Evolutionary conservation across 1,284 basidiomycete species (phyloP), one percentile per base, ranked within the genome.

Genomic region (Ganoderma sinense): DNA sequence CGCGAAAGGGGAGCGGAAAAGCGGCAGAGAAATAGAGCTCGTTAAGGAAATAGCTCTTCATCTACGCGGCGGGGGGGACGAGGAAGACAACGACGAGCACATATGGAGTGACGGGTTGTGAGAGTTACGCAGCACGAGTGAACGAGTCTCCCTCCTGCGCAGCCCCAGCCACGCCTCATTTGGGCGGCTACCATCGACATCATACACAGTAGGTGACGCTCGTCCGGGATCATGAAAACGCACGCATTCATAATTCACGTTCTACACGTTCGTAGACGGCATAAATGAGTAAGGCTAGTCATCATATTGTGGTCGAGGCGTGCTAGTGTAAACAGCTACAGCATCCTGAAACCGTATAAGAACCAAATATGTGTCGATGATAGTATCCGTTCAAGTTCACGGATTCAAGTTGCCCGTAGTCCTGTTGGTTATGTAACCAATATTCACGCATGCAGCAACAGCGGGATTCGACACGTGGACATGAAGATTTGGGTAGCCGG

Each of bases 1-100:
- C 82, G 39, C 81, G 70, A 78, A 81, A 75, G 71, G 82, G 74
- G 75, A 82, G 67, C 75, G 85, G 74, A 80, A 81, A 82, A 48
- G 74, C 73, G 45, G 78, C 76, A 59, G 80, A 77, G 73, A 82
- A 82, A 45, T 73, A 72, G 45, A 74, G 72, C 59, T 77, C 75
- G 58, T 74, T 69, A 41, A 40, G 48, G 36, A 72, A 71, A 45
- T 74, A 71, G 61, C 70, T 74, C 65, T 71, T 74, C 73, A 74
- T 74, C n/a, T 56, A 61, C 33, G 53, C 31, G 60, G 39, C 18
- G 41, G 59, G 26, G n/a, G 45, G n/a, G 64, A 39, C 40, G 31
- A 55, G 33, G 40, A 51, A 18, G 51, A 41, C 23, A 48, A 56
- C 33, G 43, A 48, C 33, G 39, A 36, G 48, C 61, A 58, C 59